phyloP scores from a whole-genome alignment of 2,329 filamentous ascomycete species.

The Penicillium sp. region DNA sequence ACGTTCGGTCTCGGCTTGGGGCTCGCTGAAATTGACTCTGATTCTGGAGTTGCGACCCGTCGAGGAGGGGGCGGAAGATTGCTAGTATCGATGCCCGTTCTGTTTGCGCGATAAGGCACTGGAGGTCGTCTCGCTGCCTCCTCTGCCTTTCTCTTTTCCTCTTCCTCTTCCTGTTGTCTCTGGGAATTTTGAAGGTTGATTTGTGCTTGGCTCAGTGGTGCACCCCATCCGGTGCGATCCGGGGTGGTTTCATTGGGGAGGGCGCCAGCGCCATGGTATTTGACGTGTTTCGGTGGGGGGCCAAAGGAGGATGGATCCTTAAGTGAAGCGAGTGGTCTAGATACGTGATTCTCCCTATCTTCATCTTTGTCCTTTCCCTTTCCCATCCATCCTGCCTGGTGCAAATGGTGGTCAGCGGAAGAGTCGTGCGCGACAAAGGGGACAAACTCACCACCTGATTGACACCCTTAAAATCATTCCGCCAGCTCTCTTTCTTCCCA shows the following conservation, averaged over 20 bases:
- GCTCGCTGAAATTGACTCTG: conserved; percentile 30
- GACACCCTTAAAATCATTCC: conserved; percentile 61
- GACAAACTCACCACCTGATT: conserved; percentile 55
- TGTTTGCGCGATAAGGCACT: conserved; percentile 71
- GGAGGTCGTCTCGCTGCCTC: conserved; percentile 51
- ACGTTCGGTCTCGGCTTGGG: conserved; percentile 58
- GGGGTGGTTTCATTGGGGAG: conserved; percentile 52
- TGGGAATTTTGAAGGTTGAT: conserved; percentile 37
- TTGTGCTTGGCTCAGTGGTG: conserved; percentile 47
- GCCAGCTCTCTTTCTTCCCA: conserved; percentile 59
- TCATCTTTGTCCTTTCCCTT: conserved; percentile 55
- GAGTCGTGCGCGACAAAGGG: conserved; percentile 15
- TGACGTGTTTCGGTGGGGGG: conserved; percentile 74
- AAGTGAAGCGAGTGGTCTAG: conserved; percentile 70
- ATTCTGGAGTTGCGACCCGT: conserved; percentile 35
- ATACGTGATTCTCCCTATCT: conserved; percentile 56
- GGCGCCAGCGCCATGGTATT: conserved; percentile 53
- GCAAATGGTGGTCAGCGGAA: conserved; percentile 31
- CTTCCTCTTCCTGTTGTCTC: conserved; percentile 26
- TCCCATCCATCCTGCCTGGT: conserved; percentile 63
- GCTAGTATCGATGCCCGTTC: conserved; percentile 71
- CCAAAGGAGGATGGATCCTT: conserved; percentile 79
- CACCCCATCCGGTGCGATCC: conserved; percentile 49
- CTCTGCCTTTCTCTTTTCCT: conserved; percentile 24
- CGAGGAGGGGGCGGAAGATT: conserved; percentile 75